Evolutionary conservation across 2,329 filamentous ascomycete species (phyloP).

Genomic region (Anthostomella pinea): DNA sequence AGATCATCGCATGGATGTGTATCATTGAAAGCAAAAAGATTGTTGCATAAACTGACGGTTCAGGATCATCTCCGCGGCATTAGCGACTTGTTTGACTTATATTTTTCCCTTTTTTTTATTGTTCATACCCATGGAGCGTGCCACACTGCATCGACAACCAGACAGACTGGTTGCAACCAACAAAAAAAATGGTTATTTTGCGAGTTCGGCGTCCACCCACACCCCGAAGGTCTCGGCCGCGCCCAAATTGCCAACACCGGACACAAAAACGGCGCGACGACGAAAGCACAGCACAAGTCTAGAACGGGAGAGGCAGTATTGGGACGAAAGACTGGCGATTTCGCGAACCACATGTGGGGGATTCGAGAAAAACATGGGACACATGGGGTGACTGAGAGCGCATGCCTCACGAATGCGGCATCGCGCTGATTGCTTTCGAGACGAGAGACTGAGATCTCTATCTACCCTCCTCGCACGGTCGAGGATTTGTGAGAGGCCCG

Average conservation of each 20-base stretch:
- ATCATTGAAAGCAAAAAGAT: conserved; percentile 43
- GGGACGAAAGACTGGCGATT: conserved; percentile 23
- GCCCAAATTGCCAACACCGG: conserved; percentile 27
- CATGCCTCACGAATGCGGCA: too few relatives aligned
- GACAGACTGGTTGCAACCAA: conserved; percentile 29
- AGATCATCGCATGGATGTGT: conserved; percentile 31
- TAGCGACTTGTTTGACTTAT: conserved; percentile 42
- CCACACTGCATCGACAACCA: conserved; percentile 25
- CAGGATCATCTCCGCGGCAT: conserved; percentile 45
- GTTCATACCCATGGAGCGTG: conserved; percentile 35
- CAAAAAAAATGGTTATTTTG: conserved; percentile 32
- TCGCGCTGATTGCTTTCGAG: conserved; percentile 5
- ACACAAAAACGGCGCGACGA: conserved; percentile 20
- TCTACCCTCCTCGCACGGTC: conserved; percentile 3
- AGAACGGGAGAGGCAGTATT: conserved; percentile 16
- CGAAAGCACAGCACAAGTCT: conserved; percentile 15
- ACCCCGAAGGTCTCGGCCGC: conserved; percentile 21
- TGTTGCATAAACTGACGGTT: conserved; percentile 43
- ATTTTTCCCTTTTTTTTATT: conserved; percentile 30
- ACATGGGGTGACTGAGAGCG: too few relatives aligned
- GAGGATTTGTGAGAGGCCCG: conserved; percentile 6
- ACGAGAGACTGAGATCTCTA: too few relatives aligned
- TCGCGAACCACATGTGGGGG: too few relatives aligned
- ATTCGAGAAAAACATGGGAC: too few relatives aligned
- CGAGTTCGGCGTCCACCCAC: conserved; percentile 26